Conservation (phyloP, 495 filamentous ascomycete species). For the Cercophora newfieldiana region DNA sequence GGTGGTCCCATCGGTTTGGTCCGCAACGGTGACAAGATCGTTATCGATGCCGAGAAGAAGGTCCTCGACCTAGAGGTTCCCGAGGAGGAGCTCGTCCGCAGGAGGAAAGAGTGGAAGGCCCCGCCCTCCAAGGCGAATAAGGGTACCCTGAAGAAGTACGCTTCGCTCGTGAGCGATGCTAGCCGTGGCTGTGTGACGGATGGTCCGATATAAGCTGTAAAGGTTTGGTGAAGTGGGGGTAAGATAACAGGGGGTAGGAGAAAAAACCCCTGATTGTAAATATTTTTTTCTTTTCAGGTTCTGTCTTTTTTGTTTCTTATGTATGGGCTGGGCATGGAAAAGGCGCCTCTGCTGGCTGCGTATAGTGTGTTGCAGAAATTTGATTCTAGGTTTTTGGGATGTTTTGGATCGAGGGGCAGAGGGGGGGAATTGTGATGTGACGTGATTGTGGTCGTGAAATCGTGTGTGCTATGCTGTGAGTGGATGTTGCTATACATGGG, state of each 20-base stretch:
- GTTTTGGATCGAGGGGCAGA: neutral
- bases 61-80: conserved; percentile 61
- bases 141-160: conserved; percentile 79
- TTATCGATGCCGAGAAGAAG: conserved; percentile 69
- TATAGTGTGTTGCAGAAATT: neutral
- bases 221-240: neutral
- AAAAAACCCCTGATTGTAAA: conserved; percentile 15
- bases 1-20: conserved; percentile 71
- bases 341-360: conserved; percentile 10
- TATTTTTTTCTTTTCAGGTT: conserved; percentile 12
- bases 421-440: neutral
- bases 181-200: conserved; percentile 83
- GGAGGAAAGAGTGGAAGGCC: conserved; percentile 66
- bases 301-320: neutral
- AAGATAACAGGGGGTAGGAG: neutral
- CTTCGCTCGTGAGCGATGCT: conserved; percentile 67
- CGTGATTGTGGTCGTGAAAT: no score
- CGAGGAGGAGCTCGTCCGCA: conserved; percentile 61
- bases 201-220: conserved; percentile 23
- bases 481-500: no score
- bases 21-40: conserved; percentile 65
- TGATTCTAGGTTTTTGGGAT: neutral
- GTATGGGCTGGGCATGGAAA: conserved; percentile 12
- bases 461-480: no score
- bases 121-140: conserved; percentile 66